Percentiles rank a stretch among this genome's conserved stretches.
Conservation (phyloP, 1,284 basidiomycete species). For the Pseudozyma sp. region DNA sequence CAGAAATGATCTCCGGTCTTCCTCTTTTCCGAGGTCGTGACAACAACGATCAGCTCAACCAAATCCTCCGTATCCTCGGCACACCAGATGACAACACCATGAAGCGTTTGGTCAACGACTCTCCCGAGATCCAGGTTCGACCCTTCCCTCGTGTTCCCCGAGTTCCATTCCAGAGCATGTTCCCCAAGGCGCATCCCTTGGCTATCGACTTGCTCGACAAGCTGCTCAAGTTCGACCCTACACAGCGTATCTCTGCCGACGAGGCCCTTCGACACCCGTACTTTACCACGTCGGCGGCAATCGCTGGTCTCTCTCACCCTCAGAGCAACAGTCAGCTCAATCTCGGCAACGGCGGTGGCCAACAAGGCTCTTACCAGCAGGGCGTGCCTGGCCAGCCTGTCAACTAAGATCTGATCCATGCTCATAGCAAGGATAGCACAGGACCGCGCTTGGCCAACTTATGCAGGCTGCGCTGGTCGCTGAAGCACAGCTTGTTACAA, state of each 20-base stretch:
- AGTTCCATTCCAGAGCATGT: constrained; percentile 86
- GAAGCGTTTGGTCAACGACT: constrained; percentile 89
- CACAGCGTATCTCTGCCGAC: constrained; percentile 88
- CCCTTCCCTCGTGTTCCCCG: constrained; percentile 91
- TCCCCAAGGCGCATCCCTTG: constrained; percentile 91
- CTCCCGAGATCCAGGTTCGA: constrained; percentile 89
- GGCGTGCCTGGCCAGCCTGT: constrained; percentile 39
- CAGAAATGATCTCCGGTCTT: constrained; percentile 88
- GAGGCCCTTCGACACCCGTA: constrained; percentile 94
- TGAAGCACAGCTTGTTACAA: not conserved
- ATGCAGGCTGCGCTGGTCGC: not conserved
- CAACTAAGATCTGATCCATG: constrained; percentile 4
- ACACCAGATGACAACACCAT: constrained; percentile 92
- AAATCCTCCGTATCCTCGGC: constrained; percentile 97
- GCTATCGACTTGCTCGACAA: constrained; percentile 95
- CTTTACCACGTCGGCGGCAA: constrained; percentile 74
- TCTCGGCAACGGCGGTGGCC: constrained; percentile 45
- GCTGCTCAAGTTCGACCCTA: constrained; percentile 95
- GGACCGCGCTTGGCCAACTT: not conserved
- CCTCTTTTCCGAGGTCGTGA: constrained; percentile 97
- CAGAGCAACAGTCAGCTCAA: constrained; percentile 47
- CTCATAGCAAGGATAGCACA: not conserved
- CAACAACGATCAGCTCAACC: constrained; percentile 95
- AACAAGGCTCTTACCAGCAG: constrained; percentile 41
- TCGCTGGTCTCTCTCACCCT: constrained; percentile 39